Evolutionary conservation across 129 eudicot genomes (phyloP), one percentile per base, ranked within the genome.

Genomic region (Erigeron canadensis): DNA sequence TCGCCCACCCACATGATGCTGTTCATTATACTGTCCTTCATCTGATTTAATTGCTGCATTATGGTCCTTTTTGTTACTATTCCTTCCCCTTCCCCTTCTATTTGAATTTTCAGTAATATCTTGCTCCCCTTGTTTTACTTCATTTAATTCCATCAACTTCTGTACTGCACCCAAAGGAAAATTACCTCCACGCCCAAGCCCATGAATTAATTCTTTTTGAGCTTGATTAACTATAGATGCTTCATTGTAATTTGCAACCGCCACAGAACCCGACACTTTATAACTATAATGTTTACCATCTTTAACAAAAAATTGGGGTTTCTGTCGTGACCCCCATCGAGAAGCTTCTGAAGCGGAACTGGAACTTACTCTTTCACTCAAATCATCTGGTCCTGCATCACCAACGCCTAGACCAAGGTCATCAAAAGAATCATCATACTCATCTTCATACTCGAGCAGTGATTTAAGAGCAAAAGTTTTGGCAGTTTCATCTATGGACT

Each of bases 261-360:
- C 99, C 42, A 95, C 94, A 5, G 99, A 84, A 18, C 97, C 99
- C 6, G 88, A 86, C 2, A 95, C 99, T 59, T 90, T 90, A 77
- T 95, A 95, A 74, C 97, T 90, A 73, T 90, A 95, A 62, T 95
- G 90, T 79, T 95, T 95, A 16, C 99, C 99, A 69, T 95, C 99
- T 65, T 95, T 95, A 1, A 95, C 97, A 65, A 62, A 95, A 69
- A 82, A 95, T 13, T 95, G 99, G 10, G 99, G 99, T 70, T 79
- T 90, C 46, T 84, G 86, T 18, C 86, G 77, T 1, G 99, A 95
- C 5, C 78, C 81, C 99, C 99, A 95, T 80, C 82, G 85, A 68
- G 82, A 51, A 72, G 84, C 78, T 16, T 77, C 75, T 5, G 91
- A 66, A 60, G 75, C 77, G 1, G 79, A 56, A 1, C 7, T 70